Evolutionary conservation across 192 early-diverging fungal species (phyloP).

Genomic region (Umbelopsis sp.): DNA sequence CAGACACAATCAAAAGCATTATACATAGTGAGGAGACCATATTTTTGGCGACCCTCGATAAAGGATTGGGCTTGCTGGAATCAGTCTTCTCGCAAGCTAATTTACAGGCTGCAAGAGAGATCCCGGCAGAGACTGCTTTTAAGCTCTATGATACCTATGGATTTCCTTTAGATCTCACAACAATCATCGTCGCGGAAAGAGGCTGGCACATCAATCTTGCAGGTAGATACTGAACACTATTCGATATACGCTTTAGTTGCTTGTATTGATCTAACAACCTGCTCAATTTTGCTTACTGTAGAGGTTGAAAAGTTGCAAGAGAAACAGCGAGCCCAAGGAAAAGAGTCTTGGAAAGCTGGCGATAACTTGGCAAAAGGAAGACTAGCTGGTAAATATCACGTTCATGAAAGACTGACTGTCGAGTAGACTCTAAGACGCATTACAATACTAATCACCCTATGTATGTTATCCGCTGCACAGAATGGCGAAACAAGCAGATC

Average conservation of each 20-base stretch:
- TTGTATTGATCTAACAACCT: background rate
- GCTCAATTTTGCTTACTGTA: background rate
- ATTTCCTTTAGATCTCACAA: conserved; percentile 60
- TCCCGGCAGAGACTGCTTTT: conserved; percentile 54
- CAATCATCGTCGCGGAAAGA: conserved; percentile 55
- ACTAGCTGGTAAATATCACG: conserved; percentile 26
- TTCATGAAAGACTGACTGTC: no score
- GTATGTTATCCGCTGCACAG: background rate
- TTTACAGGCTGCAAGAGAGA: conserved; percentile 32
- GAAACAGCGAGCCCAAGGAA: conserved; percentile 46
- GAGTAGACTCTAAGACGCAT: no score
- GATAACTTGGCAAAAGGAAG: conserved; percentile 26
- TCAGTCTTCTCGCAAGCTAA: conserved; percentile 46
- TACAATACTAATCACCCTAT: no score
- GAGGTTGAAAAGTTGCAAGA: conserved; percentile 49
- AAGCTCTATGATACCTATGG: conserved; percentile 61
- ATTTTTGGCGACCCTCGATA: conserved; percentile 51
- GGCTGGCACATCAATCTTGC: conserved; percentile 59
- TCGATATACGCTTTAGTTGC: background rate
- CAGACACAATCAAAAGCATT: conserved; percentile 45
- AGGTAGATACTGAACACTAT: conserved; percentile 20
- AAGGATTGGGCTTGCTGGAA: conserved; percentile 51
- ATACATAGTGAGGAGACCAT: conserved; percentile 51
- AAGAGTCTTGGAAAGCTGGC: conserved; percentile 52
- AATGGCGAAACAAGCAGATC: conserved; percentile 38